Evolutionary conservation across 441 rosid genomes (phyloP), one percentile per base, ranked within the genome.

Genomic region (Rhodomyrtus psidioides): DNA sequence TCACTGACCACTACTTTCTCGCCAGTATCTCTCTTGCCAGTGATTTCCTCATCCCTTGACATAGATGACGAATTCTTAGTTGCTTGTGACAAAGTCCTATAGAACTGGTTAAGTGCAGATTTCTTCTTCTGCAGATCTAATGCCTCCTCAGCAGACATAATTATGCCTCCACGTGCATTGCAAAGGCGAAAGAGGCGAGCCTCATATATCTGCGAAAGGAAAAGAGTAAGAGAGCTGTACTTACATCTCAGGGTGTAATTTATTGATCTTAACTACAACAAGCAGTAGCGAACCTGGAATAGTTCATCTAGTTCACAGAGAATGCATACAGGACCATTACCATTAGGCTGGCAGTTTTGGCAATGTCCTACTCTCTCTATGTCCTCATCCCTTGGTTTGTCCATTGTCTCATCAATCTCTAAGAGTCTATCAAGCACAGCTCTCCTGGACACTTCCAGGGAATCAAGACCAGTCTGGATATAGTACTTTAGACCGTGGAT

Each of bases 171-270:
- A 89, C 92, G 93, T 84, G 91, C 90, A 93, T 94, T 94, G 86
- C 92, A 92, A 46, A 95, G 96, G 85, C 96, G 95, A 89, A 97
- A 97, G 56, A 97, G 92, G 92, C 99, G 94, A 83, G 99, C 97
- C 90, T 93, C 98, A 82, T 97, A 96, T 87, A 92, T 95, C 99
- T 97, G 87, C 81, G 24, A n/a, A 53, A 83, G 85, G 87, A 86
- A 83, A 83, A 84, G 58, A 82, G 27, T 82, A 70, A 70, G 81
- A 70, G 17, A 12, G 51, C 27, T 39, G 51, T 21, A 70, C 81
- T 39, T 39, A 39, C 27, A 39, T 70, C n/a, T 39, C 81, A 70
- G 49, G 26, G 51, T 24, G 81, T 24, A 70, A 70, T 70, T 70
- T 39, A 70, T 21, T 39, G 27, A 24, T 70, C 81, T 70, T 21